Evolutionary conservation across 2,329 filamentous ascomycete genomes (phyloP).

Genomic region (Colletotrichum orchidophilum): DNA sequence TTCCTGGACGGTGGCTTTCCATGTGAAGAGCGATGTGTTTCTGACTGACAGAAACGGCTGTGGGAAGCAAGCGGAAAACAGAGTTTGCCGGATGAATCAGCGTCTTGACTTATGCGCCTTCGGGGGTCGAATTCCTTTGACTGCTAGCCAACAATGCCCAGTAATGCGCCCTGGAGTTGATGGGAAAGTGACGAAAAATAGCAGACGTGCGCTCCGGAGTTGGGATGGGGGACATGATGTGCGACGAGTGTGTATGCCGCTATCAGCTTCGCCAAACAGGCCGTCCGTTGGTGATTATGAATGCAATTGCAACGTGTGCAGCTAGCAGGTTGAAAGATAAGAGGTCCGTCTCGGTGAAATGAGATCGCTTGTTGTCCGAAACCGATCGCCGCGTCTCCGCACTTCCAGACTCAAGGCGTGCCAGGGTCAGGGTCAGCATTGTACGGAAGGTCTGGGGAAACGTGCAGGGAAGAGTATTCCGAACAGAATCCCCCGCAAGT

Average conservation of each 20-base stretch:
- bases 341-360: constrained; percentile 7
- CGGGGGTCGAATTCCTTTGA: background rate
- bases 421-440: background rate
- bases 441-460: constrained; percentile 12
- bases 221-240: constrained; percentile 17
- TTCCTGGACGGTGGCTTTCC: constrained; percentile 28
- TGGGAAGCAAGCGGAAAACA: constrained; percentile 20
- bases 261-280: constrained; percentile 9
- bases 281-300: constrained; percentile 1
- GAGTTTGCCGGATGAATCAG: constrained; percentile 32
- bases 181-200: constrained; percentile 13
- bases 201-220: constrained; percentile 14
- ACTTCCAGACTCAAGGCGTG: constrained; percentile 11
- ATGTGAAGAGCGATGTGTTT: constrained; percentile 29
- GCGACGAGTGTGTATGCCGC: background rate
- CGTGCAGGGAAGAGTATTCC: constrained; percentile 5
- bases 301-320: constrained; percentile 8
- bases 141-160: constrained; percentile 5
- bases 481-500: constrained; percentile 18
- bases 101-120: constrained; percentile 27
- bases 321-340: background rate
- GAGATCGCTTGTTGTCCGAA: constrained; percentile 11
- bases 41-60: constrained; percentile 29
- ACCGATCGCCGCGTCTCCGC: constrained; percentile 16
- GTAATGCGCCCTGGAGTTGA: constrained; percentile 11